Percentiles rank a stretch among this genome's conserved stretches.
phyloP scores from a whole-genome alignment of 345 rosid species.

The Brassica cretica region DNA sequence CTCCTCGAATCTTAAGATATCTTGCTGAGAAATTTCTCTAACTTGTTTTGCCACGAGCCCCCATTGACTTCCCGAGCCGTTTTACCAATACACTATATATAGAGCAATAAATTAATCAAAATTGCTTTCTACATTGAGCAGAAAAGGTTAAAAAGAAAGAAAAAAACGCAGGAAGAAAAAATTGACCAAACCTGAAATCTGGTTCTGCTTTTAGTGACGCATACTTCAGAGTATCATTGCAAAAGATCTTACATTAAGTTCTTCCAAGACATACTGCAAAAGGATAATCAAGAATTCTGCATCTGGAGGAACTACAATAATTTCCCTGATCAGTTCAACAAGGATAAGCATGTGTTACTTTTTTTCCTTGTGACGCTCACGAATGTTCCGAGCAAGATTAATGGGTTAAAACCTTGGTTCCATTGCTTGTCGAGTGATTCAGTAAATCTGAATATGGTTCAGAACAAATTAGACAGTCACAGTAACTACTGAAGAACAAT shows the following conservation, averaged over 20 bases:
- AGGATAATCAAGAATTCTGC: conserved; percentile 60
- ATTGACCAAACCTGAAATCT: conserved; percentile 71
- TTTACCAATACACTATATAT: conserved; percentile 69
- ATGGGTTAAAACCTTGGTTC: too few species aligned
- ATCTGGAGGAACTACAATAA: conserved; percentile 89
- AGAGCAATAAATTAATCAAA: conserved; percentile 14
- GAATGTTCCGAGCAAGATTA: conserved; percentile 87
- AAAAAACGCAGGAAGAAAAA: neutral
- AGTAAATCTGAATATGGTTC: too few species aligned
- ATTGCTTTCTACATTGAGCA: conserved; percentile 14
- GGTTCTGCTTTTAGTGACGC: conserved; percentile 95
- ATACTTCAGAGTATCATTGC: conserved; percentile 81
- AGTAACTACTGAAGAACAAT: too few species aligned
- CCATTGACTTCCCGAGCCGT: conserved; percentile 95
- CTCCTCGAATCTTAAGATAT: conserved; percentile 72
- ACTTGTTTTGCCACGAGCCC: conserved; percentile 76
- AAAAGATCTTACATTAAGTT: conserved; percentile 82
- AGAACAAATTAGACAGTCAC: too few species aligned
- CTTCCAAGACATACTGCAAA: conserved; percentile 87
- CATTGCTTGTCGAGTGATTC: too few species aligned
- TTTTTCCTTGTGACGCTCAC: conserved; percentile 70
- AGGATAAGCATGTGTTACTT: neutral
- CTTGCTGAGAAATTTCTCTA: conserved; percentile 78
- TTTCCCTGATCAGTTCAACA: conserved; percentile 59
- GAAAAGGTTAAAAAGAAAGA: neutral